Conservation (phyloP, 164 flowering plant species). For the Chimonanthus salicifolius region DNA sequence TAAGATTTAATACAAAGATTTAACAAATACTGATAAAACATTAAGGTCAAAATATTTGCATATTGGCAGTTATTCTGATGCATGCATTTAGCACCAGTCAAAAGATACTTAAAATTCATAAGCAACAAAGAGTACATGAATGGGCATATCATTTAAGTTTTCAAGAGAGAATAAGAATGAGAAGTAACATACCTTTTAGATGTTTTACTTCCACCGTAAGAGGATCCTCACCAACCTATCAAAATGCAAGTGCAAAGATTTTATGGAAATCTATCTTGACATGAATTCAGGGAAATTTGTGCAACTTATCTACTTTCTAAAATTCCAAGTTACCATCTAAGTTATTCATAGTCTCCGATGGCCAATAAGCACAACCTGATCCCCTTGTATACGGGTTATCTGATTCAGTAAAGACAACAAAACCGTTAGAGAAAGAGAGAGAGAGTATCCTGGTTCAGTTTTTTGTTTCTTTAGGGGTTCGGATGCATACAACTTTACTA, state of each 20-base stretch:
- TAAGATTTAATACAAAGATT: neutral
- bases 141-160: neutral
- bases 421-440: neutral
- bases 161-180: neutral
- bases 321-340: conserved; percentile 64
- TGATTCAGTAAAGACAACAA: conserved; percentile 21
- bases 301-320: too few relatives aligned
- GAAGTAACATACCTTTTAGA: conserved; percentile 64
- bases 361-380: conserved; percentile 83
- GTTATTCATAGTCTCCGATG: conserved; percentile 86
- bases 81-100: neutral
- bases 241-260: conserved; percentile 1
- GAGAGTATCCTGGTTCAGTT: neutral
- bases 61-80: neutral
- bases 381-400: conserved; percentile 89
- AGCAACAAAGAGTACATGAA: neutral
- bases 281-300: neutral
- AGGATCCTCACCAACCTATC: conserved; percentile 87
- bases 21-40: neutral
- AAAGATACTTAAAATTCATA: too few relatives aligned
- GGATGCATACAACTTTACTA: too few relatives aligned
- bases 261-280: neutral
- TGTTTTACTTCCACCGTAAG: conserved; percentile 95
- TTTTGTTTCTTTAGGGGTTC: too few relatives aligned
- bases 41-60: neutral